Evolutionary conservation across 2,329 filamentous ascomycete genomes (phyloP).

Genomic region (Colletotrichum nymphaeae): DNA sequence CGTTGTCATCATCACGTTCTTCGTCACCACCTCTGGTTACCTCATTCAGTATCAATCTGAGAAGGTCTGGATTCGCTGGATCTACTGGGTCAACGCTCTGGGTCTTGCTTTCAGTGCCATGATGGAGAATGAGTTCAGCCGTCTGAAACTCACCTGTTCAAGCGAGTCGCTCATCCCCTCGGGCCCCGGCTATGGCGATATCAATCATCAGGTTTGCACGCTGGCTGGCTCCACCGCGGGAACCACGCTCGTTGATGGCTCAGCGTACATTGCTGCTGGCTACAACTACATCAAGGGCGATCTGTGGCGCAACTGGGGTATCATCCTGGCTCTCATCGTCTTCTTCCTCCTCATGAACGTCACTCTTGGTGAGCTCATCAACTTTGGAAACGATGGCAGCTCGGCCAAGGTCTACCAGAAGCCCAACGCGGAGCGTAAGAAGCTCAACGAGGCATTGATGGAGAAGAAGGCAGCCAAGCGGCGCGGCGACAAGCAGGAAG

Average conservation of each 20-base stretch:
- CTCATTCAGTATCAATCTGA: slow-evolving; percentile 82
- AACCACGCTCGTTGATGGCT: slow-evolving; percentile 71
- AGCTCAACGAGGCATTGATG: slow-evolving; percentile 71
- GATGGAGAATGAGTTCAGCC: slow-evolving; percentile 89
- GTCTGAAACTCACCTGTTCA: slow-evolving; percentile 76
- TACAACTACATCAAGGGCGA: slow-evolving; percentile 76
- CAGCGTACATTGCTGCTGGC: slow-evolving; percentile 73
- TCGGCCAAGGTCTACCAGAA: slow-evolving; percentile 81
- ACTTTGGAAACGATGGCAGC: slow-evolving; percentile 83
- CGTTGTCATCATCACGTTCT: slow-evolving; percentile 82
- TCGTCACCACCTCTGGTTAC: slow-evolving; percentile 85
- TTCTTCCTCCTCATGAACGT: slow-evolving; percentile 83
- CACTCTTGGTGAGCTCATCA: slow-evolving; percentile 81
- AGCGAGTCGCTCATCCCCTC: slow-evolving; percentile 76
- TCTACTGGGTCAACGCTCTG: slow-evolving; percentile 81
- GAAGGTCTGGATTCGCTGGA: slow-evolving; percentile 83
- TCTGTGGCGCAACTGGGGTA: slow-evolving; percentile 87
- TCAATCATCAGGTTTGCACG: slow-evolving; percentile 84
- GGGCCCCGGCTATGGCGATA: slow-evolving; percentile 76
- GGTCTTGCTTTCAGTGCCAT: slow-evolving; percentile 81
- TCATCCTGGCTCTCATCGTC: slow-evolving; percentile 80
- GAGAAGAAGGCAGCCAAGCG: slow-evolving; percentile 69
- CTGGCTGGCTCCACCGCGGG: slow-evolving; percentile 78
- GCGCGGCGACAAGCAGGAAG: slow-evolving; percentile 57
- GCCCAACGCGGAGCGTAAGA: slow-evolving; percentile 74